Evolutionary conservation across 148 eudicot genomes (phyloP).

Genomic region (Nyssa sinensis): DNA sequence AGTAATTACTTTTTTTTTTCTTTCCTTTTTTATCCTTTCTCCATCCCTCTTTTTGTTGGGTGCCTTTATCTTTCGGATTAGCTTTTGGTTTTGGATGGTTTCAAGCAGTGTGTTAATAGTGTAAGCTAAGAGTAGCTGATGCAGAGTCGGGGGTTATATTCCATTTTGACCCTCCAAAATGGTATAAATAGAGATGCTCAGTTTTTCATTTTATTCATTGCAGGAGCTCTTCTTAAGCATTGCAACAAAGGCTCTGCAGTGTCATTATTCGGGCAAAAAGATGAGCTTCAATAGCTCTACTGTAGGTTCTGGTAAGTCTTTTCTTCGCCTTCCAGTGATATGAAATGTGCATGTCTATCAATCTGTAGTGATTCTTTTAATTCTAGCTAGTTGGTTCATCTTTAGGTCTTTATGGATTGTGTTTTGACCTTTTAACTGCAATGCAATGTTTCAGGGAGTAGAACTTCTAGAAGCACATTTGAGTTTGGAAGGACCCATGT

Average conservation of each 20-base stretch:
- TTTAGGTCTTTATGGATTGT: no score
- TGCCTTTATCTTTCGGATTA: conserved; percentile 15
- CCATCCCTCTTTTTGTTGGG: conserved; percentile 1
- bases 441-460: conserved; percentile 51
- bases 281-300: conserved; percentile 37
- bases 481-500: conserved; percentile 87
- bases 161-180: conserved; percentile 19
- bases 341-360: not conserved
- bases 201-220: conserved; percentile 19
- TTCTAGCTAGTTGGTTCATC: no score
- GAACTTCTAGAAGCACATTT: conserved; percentile 33
- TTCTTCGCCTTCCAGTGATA: not conserved
- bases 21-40: not conserved
- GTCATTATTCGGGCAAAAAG: not conserved
- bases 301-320: conserved; percentile 31
- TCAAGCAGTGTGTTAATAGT: no score
- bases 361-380: no score
- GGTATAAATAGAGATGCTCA: conserved; percentile 28
- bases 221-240: conserved; percentile 19
- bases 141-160: no score
- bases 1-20: not conserved
- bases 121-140: no score
- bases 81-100: conserved; percentile 19
- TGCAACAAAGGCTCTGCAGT: conserved; percentile 3
- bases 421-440: not conserved